Base-by-base conservation (phyloP, 805 yeast species). In the Yarrowia keelungensis region DNA sequence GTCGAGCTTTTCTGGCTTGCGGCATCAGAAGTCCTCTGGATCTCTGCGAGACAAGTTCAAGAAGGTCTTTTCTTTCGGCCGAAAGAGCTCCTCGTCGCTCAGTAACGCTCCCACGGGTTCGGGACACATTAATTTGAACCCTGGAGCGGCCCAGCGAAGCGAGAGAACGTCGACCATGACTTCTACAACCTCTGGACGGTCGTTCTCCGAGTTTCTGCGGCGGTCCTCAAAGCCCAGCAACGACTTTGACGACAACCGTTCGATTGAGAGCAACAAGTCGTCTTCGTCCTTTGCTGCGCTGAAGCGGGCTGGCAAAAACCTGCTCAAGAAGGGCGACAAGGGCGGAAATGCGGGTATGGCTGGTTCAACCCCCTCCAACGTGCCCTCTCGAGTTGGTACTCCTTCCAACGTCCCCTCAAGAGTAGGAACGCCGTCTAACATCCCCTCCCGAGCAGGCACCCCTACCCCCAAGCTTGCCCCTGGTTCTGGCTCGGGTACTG, bases 151-250 rank as follows among this genome's bases (percentile, higher is more conserved):
- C 43, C 26, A 10, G 39, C 53, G 14, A 38, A 49, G 39, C 58
- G 65, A 59, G 16, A 51, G 65, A 12, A 43, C 65, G 47, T 59
- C 65, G 15, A 59, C 65, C 32, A 59, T 59, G 65, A 59, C 65
- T 5, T 39, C 47, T 14, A 59, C 65, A 3, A 59, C 65, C 9
- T 59, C 65, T 8, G 65, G 65, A 2, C 45, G 65, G 1, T 59
- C 65, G 19, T 59, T 59, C 11, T 59, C 65, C 2, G 65, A 59
- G 51, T 59, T 59, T 36, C 35, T 59, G 42, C 65, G 65, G 8
- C 65, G 51, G 15, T 59, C 65, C 14, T n/a, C 65, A 12, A 59
- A 59, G 65, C 42, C 65, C 16, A 51, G 42, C 32, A 26, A 26
- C 62, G 42, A 56, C 62, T 59, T 19, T 22, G 67, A 47, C 47